These are phyloP conservation scores for Microdochium bolleyi DNA, from an alignment of 2,329 filamentous ascomycete species.

Conservation along the genomic window DNA sequence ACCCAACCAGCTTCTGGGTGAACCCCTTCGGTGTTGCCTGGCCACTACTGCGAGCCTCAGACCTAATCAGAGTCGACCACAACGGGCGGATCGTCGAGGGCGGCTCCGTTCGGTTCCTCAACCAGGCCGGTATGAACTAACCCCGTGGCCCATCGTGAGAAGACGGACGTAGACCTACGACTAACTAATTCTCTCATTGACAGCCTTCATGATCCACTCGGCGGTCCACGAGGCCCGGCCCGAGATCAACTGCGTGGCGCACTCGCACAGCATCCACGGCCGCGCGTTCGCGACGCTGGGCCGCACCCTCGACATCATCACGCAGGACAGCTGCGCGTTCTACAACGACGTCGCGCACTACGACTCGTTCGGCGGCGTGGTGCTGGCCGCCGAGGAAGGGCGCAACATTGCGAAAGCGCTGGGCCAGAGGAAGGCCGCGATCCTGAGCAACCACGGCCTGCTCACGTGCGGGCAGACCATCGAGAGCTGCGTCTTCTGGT, in stretches of 20 bases:
- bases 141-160: too few species aligned
- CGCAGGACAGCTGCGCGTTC: constrained; percentile 54
- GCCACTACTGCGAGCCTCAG: constrained; percentile 52
- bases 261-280: constrained; percentile 46
- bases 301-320: constrained; percentile 56
- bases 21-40: constrained; percentile 59
- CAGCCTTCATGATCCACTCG: constrained; percentile 39
- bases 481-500: constrained; percentile 46
- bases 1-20: constrained; percentile 55
- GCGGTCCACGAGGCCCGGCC: constrained; percentile 47
- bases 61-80: constrained; percentile 60
- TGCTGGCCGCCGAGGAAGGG: constrained; percentile 44
- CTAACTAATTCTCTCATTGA: neutral
- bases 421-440: constrained; percentile 39
- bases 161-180: neutral
- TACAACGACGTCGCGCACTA: constrained; percentile 41
- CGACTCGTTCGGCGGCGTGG: constrained; percentile 40
- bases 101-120: constrained; percentile 31
- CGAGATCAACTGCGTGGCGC: constrained; percentile 45
- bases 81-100: constrained; percentile 56
- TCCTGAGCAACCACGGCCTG: constrained; percentile 48
- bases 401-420: constrained; percentile 36
- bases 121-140: constrained; percentile 15
- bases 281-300: constrained; percentile 54
- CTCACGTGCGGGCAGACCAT: constrained; percentile 40